These are phyloP conservation scores for Jatropha multifida DNA, from an alignment of 441 rosid genomes.

Conservation along the genomic window DNA sequence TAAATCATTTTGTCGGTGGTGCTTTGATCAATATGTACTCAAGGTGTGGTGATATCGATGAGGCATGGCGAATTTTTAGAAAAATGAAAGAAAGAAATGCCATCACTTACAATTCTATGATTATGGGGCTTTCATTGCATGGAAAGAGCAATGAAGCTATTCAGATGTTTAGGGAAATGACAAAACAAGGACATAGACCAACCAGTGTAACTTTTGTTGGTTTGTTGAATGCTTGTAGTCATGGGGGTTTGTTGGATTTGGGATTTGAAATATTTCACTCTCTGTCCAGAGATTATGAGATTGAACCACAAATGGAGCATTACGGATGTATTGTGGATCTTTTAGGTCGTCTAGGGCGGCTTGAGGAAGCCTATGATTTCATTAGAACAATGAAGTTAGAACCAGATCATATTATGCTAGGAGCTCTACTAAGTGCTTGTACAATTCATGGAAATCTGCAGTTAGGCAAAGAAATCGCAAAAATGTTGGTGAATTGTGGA, in stretches of 20 bases:
- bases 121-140: constrained; percentile 73
- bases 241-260: constrained; percentile 65
- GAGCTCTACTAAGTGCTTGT: constrained; percentile 80
- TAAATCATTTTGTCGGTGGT: constrained; percentile 63
- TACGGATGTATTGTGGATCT: constrained; percentile 79
- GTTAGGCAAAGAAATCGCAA: constrained; percentile 61
- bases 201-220: constrained; percentile 73
- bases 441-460: constrained; percentile 61
- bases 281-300: constrained; percentile 46
- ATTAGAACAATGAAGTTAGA: constrained; percentile 44
- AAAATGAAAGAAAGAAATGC: constrained; percentile 54
- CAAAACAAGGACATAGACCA: constrained; percentile 48
- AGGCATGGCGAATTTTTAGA: constrained; percentile 56
- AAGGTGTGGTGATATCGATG: constrained; percentile 68
- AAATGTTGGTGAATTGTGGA: constrained; percentile 46
- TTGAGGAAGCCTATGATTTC: constrained; percentile 54
- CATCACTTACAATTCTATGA: constrained; percentile 75
- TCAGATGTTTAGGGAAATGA: constrained; percentile 60
- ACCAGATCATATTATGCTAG: constrained; percentile 77
- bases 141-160: constrained; percentile 56
- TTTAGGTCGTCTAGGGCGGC: constrained; percentile 79
- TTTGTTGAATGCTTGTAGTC: constrained; percentile 77
- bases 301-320: constrained; percentile 73
- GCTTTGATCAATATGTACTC: constrained; percentile 80
- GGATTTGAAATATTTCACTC: constrained; percentile 53